Evolutionary conservation across 129 eudicot species (phyloP), one percentile per base, ranked within the genome.

Genomic region (Oenanthe sinensis): DNA sequence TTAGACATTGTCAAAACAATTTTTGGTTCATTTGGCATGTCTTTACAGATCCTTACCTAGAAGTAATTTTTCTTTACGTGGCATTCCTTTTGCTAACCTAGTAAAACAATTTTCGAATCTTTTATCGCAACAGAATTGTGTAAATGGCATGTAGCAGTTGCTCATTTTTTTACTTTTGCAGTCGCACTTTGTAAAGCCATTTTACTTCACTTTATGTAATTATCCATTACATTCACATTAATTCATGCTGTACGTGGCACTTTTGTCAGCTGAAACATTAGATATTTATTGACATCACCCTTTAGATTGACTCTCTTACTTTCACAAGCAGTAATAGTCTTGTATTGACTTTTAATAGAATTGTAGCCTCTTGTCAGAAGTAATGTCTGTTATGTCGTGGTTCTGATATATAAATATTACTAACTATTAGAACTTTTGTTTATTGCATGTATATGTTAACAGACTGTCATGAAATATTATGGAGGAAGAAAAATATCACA

Each of bases 401-500:
- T 26, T 60, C 30, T 16, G 19, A 47, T 17, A 19, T 7, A 12
- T 42, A 28, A 15, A 20, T 39, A 24, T 63, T n/a, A 67, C 33
- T 4, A 47, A 68, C 49, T 54, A 13, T 44, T 52, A 70, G 77
- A 49, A 52, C 33, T 52, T 28, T 70, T n/a, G 26, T 45, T 58
- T 24, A 20, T 37, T 45, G 28, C 55, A 24, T 79, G 47, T 54
- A 8, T 54, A 22, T 65, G 55, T 62, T 22, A 70, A 82, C 85
- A 91, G 98, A 80, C 86, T 83, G 97, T 96, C 55, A 84, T 36
- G 87, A 87, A 85, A 69, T 96, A 96, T 81, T 96, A 96, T 85
- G 99, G 99, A 83, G 91, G 97, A 55, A 89, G 97, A 79, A 91
- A 90, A 30, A 89, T 96, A 86, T 78, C 90, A 28, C 84, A 84